Conservation (phyloP, 2,329 filamentous ascomycete species). For the Albifimbria verrucaria region DNA sequence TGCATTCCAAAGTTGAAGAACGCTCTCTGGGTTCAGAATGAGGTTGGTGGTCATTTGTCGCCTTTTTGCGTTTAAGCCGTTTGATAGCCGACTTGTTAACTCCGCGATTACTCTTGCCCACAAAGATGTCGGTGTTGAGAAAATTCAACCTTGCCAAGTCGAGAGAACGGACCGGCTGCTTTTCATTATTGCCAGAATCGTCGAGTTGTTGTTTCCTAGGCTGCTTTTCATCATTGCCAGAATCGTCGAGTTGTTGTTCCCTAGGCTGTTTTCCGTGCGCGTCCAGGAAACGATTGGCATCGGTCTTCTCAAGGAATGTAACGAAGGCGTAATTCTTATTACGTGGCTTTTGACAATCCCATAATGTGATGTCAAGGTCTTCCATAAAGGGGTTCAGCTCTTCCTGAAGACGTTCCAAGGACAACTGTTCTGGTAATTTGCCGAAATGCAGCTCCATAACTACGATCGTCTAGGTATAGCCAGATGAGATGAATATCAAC, state of each 20-base stretch:
- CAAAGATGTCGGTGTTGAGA: no score
- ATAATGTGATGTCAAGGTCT: constrained; percentile 37
- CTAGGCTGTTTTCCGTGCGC: constrained; percentile 30
- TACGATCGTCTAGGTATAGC: no score
- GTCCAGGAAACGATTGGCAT: constrained; percentile 41
- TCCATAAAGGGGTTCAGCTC: constrained; percentile 39
- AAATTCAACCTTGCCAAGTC: no score
- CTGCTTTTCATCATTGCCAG: constrained; percentile 25
- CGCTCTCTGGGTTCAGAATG: constrained; percentile 16
- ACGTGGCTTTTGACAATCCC: constrained; percentile 38
- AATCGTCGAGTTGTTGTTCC: constrained; percentile 16
- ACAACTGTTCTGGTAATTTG: constrained; percentile 40
- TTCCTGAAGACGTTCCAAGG: constrained; percentile 30
- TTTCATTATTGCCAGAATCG: constrained; percentile 23
- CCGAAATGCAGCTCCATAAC: no score
- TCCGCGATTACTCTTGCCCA: no score
- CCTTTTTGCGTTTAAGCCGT: constrained; percentile 23
- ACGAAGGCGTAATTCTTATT: constrained; percentile 33
- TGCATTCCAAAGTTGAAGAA: constrained; percentile 8
- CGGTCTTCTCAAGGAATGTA: constrained; percentile 35
- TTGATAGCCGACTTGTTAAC: no score
- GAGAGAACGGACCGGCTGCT: no score
- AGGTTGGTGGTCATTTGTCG: constrained; percentile 9
- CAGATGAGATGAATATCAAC: no score
- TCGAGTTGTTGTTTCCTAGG: constrained; percentile 17